Conservation (phyloP, 768 basidiomycete species). For the Boletus fagicola region DNA sequence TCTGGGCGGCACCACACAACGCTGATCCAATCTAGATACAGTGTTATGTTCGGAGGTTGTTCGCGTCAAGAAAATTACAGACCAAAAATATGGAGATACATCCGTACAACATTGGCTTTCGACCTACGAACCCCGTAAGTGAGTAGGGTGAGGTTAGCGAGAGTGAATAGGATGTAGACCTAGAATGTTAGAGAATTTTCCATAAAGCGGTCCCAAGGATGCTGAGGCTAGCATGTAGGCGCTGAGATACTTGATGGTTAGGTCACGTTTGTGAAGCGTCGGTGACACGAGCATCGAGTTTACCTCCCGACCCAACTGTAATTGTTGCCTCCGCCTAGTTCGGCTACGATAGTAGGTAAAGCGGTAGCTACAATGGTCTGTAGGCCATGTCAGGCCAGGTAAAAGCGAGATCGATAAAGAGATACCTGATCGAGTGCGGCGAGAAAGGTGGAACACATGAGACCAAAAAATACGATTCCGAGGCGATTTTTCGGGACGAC, state of each 20-base stretch:
- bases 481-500: conserved; percentile 43
- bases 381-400: neutral
- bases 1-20: conserved; percentile 44
- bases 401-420: neutral
- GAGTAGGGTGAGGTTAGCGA: neutral
- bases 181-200: conserved; percentile 44
- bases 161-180: conserved; percentile 21
- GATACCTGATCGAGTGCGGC: conserved; percentile 49
- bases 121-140: conserved; percentile 22
- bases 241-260: conserved; percentile 22
- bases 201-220: conserved; percentile 44
- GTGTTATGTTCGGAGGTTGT: neutral
- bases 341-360: conserved; percentile 47
- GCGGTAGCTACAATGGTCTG: conserved; percentile 50
- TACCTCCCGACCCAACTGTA: conserved; percentile 53
- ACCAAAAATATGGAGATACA: conserved; percentile 39
- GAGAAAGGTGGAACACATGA: conserved; percentile 44
- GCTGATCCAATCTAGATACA: conserved; percentile 36
- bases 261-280: neutral
- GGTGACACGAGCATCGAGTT: neutral
- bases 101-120: conserved; percentile 38
- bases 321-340: conserved; percentile 43
- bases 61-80: conserved; percentile 4
- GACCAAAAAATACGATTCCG: conserved; percentile 41
- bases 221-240: conserved; percentile 48